A percentile compares a stretch with the other conserved stretches of the same genome.
Conservation (phyloP, 2,329 filamentous ascomycete species). For the Amphichorda felina region DNA sequence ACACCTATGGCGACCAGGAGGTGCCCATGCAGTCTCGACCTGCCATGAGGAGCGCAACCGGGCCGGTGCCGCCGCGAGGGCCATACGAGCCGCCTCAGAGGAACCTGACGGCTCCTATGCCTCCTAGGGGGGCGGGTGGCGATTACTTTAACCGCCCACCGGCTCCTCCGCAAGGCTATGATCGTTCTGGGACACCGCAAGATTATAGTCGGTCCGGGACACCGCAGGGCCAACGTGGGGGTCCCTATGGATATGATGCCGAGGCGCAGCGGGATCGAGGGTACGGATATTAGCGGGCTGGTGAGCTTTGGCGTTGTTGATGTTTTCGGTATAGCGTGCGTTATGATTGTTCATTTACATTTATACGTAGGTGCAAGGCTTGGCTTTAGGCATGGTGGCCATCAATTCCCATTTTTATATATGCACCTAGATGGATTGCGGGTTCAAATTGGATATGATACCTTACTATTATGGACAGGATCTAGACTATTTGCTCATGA, state of each 20-base stretch:
- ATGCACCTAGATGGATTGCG: no score
- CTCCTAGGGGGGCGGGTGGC: conserved; percentile 14
- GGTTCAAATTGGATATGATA: no score
- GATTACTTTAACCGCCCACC: conserved; percentile 15
- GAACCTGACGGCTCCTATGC: conserved; percentile 31
- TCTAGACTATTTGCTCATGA: no score
- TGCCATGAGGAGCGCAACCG: conserved; percentile 26
- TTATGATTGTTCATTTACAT: neutral
- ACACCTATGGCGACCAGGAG: conserved; percentile 10
- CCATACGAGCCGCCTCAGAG: conserved; percentile 25
- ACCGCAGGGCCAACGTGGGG: conserved; percentile 11
- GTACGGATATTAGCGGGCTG: conserved; percentile 9
- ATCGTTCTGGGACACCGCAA: conserved; percentile 9
- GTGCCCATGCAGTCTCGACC: conserved; percentile 11
- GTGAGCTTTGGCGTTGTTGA: neutral
- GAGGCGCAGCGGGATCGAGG: conserved; percentile 19
- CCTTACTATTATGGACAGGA: no score
- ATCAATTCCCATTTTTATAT: no score
- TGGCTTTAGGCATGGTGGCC: no score
- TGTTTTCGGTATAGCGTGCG: neutral
- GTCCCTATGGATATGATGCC: conserved; percentile 22
- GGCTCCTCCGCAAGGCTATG: conserved; percentile 10
- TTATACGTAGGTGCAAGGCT: neutral
- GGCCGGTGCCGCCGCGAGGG: conserved; percentile 19
- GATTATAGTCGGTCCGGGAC: conserved; percentile 7